These are phyloP conservation scores for Neurospora tetrasperma DNA, from an alignment of 495 filamentous ascomycete species.

Conservation along the genomic window DNA sequence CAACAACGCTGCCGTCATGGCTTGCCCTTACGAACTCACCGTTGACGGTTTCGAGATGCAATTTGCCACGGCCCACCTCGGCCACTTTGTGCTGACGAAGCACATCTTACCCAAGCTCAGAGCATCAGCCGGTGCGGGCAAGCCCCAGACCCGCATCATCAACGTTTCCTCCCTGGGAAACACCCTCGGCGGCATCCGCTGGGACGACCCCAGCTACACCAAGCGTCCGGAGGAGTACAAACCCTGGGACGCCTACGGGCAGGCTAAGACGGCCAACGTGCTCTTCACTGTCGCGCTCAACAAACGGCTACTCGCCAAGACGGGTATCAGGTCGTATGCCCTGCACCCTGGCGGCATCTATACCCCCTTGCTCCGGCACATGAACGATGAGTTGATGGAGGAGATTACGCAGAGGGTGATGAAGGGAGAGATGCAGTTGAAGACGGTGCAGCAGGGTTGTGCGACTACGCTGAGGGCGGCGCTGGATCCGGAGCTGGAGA, in stretches of 20 bases:
- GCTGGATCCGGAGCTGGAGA: constrained; percentile 25
- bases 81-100: constrained; percentile 50
- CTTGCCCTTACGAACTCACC: constrained; percentile 30
- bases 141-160: constrained; percentile 20
- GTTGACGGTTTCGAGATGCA: constrained; percentile 43
- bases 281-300: constrained; percentile 45
- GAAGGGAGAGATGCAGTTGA: constrained; percentile 2
- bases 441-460: constrained; percentile 34
- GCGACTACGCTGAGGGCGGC: constrained; percentile 33
- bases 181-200: constrained; percentile 32
- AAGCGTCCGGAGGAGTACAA: constrained; percentile 26
- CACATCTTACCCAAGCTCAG: constrained; percentile 40
- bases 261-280: constrained; percentile 49
- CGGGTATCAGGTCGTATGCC: constrained; percentile 24
- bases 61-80: constrained; percentile 48
- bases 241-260: constrained; percentile 41
- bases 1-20: constrained; percentile 64
- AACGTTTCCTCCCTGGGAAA: constrained; percentile 33
- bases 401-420: constrained; percentile 19
- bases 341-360: constrained; percentile 38
- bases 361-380: constrained; percentile 22
- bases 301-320: constrained; percentile 21
- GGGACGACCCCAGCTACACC: constrained; percentile 41
- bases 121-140: constrained; percentile 10
- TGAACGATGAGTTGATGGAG: constrained; percentile 13